phyloP scores from a whole-genome alignment of 768 basidiomycete species.

The Suillus tomentosus region DNA sequence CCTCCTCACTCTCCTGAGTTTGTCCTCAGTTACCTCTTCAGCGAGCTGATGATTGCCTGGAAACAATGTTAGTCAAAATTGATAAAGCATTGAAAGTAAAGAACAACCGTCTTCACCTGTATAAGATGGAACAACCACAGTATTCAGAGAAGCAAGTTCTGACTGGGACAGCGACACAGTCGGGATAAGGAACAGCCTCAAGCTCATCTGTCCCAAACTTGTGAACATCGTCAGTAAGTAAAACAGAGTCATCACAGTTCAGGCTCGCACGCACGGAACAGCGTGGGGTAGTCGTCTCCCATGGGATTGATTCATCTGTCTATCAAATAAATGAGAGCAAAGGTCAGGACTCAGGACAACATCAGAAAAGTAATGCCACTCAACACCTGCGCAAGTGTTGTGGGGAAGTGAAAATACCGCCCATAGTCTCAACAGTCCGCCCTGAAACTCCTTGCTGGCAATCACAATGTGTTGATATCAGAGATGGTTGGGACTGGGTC shows the following conservation, averaged over 20 bases:
- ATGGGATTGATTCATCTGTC: too few species aligned
- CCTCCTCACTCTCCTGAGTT: conserved; percentile 86
- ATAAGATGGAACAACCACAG: background rate
- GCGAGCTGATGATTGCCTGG: conserved; percentile 55
- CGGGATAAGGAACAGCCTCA: too few species aligned
- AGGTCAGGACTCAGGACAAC: background rate
- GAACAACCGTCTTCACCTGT: background rate
- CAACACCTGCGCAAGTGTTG: too few species aligned
- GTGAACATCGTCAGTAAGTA: too few species aligned
- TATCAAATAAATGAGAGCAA: too few species aligned
- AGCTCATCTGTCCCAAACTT: too few species aligned
- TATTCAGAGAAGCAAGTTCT: conserved; percentile 1
- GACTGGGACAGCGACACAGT: conserved; percentile 1
- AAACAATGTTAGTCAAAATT: conserved; percentile 1
- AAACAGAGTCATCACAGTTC: too few species aligned
- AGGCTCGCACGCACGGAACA: too few species aligned
- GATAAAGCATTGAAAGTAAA: background rate
- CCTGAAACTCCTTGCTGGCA: conserved; percentile 45
- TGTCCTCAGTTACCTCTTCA: conserved; percentile 86
- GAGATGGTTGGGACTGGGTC: too few species aligned
- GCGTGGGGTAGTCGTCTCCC: too few species aligned
- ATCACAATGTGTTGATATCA: background rate
- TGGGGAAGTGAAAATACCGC: too few species aligned
- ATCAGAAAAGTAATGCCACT: background rate
- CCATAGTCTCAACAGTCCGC: too few species aligned